Conservation (phyloP, 2,329 filamentous ascomycete genomes). For the Chaetomium olivaceum region DNA sequence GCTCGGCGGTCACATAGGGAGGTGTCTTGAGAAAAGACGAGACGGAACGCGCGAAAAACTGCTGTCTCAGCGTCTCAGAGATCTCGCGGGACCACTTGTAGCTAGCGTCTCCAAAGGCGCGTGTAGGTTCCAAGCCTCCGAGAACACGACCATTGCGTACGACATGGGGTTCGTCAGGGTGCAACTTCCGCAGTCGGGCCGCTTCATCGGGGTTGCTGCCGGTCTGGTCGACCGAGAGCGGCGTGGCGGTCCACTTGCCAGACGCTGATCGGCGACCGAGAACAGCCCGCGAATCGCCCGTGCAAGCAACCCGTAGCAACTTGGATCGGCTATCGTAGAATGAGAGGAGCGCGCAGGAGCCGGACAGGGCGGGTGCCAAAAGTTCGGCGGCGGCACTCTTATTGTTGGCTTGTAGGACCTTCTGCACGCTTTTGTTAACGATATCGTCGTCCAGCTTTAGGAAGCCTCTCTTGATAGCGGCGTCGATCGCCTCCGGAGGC, state of each 20-base stretch:
- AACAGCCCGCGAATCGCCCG: slow-evolving; percentile 93
- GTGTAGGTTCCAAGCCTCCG: slow-evolving; percentile 86
- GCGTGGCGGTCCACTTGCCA: slow-evolving; percentile 90
- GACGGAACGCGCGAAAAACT: slow-evolving; percentile 83
- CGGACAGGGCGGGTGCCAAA: slow-evolving; percentile 87
- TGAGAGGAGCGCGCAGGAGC: slow-evolving; percentile 93
- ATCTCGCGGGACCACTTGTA: slow-evolving; percentile 95
- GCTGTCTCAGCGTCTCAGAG: slow-evolving; percentile 75
- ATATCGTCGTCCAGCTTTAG: slow-evolving; percentile 89
- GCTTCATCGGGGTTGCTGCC: slow-evolving; percentile 85
- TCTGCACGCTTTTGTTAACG: slow-evolving; percentile 87
- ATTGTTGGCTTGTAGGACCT: slow-evolving; percentile 83
- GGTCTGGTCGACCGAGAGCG: slow-evolving; percentile 91
- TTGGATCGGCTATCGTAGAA: slow-evolving; percentile 92
- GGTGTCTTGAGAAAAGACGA: slow-evolving; percentile 81
- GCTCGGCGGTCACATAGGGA: slow-evolving; percentile 96
- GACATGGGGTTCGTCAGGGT: slow-evolving; percentile 86
- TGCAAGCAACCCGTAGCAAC: slow-evolving; percentile 88
- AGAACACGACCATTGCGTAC: slow-evolving; percentile 87
- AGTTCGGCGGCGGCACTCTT: slow-evolving; percentile 90
- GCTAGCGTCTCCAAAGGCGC: slow-evolving; percentile 92
- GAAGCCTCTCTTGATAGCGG: slow-evolving; percentile 91
- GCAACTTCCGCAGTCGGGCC: slow-evolving; percentile 77
- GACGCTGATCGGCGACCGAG: slow-evolving; percentile 74
- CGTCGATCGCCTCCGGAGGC: slow-evolving; percentile 76